Evolutionary conservation across 2,329 filamentous ascomycete genomes (phyloP), one percentile per base, ranked within the genome.

Genomic region (Fusarium decemcellulare): DNA sequence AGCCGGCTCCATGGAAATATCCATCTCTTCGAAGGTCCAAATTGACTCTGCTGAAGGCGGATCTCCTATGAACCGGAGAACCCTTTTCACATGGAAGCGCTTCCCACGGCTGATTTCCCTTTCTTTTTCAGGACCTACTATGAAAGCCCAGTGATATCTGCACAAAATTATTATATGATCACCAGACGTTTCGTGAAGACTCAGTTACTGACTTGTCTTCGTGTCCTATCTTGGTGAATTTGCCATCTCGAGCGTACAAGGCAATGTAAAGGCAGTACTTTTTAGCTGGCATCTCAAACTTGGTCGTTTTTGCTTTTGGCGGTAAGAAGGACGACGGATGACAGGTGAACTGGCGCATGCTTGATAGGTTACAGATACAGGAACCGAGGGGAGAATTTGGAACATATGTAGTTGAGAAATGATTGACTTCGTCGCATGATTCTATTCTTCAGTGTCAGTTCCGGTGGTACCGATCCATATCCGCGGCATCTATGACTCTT

Each of bases 61-160:
- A 11, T 44, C 42, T 16, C 42, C 42, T 12, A 46, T 11, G 8
- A 16, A 46, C 12, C 14, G 29, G 6, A 15, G n/a, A 12, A 27
- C 15, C 47, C 80, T 68, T 55, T 78, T 79, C 2, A 75, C 75
- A 37, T 81, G 79, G 63, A 75, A 79, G 30, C 74, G 76, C 30
- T 66, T 16, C 5, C 55, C 61, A 29, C 9, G 43, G 43, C 43
- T 12, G 18, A n/a, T 30, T 14, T 32, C 4, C 5, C 27, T 36
- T 43, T 81, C 75, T 5, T 40, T 36, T 59, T 81, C 81, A 1
- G 78, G 79, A 9, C 79, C 79, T 10, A 78, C 61, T 11, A 81
- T 73, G 15, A 81, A 60, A 18, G 75, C 76, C 78, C 78, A 81
- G 51, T 81, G 79, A 63, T 80, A 81, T n/a, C 76, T 80, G 23